These are phyloP conservation scores for Aspergillus hancockii DNA, from an alignment of 495 filamentous ascomycete species.

Conservation along the genomic window DNA sequence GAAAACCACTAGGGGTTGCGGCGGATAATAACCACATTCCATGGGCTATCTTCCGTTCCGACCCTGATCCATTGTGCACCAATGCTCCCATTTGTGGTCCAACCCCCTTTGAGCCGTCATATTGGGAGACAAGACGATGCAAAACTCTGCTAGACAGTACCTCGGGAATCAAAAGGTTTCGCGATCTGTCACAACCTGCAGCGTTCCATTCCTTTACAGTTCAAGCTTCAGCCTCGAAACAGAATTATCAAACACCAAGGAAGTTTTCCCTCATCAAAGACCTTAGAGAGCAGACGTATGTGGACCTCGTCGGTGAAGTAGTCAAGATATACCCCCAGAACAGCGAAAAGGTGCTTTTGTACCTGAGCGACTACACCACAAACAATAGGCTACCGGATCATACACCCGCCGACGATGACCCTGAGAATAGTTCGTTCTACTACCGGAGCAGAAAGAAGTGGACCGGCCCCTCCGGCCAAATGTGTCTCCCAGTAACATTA, in stretches of 20 bases:
- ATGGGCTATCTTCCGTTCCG: constrained; percentile 42
- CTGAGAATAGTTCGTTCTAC: constrained; percentile 51
- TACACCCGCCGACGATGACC: constrained; percentile 39
- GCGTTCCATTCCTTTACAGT: constrained; percentile 9
- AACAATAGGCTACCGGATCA: constrained; percentile 63
- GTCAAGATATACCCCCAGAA: constrained; percentile 59
- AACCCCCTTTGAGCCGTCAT: constrained; percentile 26
- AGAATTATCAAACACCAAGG: constrained; percentile 21
- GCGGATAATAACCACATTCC: constrained; percentile 29
- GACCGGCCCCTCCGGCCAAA: constrained; percentile 76
- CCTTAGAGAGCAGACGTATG: constrained; percentile 55
- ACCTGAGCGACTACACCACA: constrained; percentile 84
- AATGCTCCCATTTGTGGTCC: constrained; percentile 35
- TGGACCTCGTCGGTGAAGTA: constrained; percentile 76
- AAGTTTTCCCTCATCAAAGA: constrained; percentile 71
- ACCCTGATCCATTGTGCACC: constrained; percentile 25
- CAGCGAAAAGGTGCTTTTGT: constrained; percentile 58
- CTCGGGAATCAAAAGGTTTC: constrained; percentile 16
- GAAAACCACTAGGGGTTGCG: constrained; percentile 29
- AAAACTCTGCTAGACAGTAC: constrained; percentile 29
- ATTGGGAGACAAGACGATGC: constrained; percentile 32
- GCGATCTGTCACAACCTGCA: constrained; percentile 7
- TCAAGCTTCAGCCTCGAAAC: constrained; percentile 15
- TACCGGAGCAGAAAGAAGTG: constrained; percentile 54
- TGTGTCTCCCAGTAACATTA: constrained; percentile 70